Base-by-base conservation (phyloP, 768 basidiomycete species). In the Tulasnella sp. region DNA sequence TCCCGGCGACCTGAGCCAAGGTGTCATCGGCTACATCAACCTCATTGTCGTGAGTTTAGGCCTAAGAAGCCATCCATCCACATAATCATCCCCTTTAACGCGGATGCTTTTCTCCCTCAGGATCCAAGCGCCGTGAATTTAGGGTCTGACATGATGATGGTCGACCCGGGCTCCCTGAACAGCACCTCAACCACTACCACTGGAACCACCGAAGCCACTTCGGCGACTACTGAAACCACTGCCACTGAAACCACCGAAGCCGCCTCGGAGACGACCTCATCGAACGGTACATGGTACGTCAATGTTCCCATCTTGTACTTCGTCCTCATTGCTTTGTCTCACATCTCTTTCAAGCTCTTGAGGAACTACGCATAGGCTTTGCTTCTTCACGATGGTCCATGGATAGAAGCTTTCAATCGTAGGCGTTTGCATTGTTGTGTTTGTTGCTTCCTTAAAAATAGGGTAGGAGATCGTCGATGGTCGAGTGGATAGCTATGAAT, bases 11-110 rank as follows among this genome's bases (percentile, higher is more conserved):
- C 19, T 79, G 52, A 74, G 56, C 21, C 73, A 71, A 39, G 78
- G 78, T 36, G 52, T 79, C 27, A 79, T 79, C 48, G 78, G 78
- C 16, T 38, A 73, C n/a, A 36, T 74, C 7, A 79, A 73, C 36
- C 73, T 79, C 56, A 73, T 73, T 8, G 78, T 79, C 18, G 78
- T 68, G 16, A 24, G 62, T 68, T n/a, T n/a, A n/a, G n/a, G n/a
- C 52, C n/a, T n/a, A n/a, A 24, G 2, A n/a, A 68, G 12, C 62
- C 31, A 12, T 68, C 12, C 62, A 14, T 3, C 10, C 62, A 14
- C 0, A 0, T 27, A 31, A 14, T 14, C 16, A 14, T 2, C 12
- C 1, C 4, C 14, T 68, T 68, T 19, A 24, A 31, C 18, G n/a
- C 62, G 3, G 27, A 58, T 31, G 4, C n/a, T 12, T 68, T 6